Base-by-base conservation (phyloP, 2,329 filamentous ascomycete genomes). In the Camptophora hylomeconis region DNA sequence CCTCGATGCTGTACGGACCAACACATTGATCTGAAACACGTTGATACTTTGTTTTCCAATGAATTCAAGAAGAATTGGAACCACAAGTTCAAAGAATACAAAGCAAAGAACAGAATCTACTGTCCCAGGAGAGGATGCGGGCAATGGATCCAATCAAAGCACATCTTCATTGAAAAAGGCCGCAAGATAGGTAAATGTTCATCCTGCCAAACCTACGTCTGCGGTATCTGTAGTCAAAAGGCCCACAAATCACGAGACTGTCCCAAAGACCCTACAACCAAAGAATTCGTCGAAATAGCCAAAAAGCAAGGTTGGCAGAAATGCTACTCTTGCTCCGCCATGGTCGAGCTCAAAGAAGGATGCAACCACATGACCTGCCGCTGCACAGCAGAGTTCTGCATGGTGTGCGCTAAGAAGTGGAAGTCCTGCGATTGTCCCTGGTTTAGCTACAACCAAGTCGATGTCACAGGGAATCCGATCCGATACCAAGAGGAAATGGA, bases 301-400 rank as follows among this genome's bases (percentile, higher is more conserved):
- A 74, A 77, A 43, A 63, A 77, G 24, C 65, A 76, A 31, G 79
- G 79, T 18, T 86, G 79, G 77, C 75, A 83, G 51, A 65, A 72
- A 27, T 93, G 84, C 52, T 80, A 75, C 52, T 78, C 67, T 44
- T 92, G 84, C 57, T 75, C 69, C 42, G 67, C 69, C 17, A 71
- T 80, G 60, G 78, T 92, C 24, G 80, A 92, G 51, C 58, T 83
- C 27, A 77, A 77, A 42, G 80, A 87, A 51, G 82, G 82, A 24
- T 84, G 79, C 53, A 86, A 87, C 54, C 83, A 87, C 50, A 87
- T 92, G 72, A 83, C 73, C 16, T 92, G 83, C 50, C 79, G 74
- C 31, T 92, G 84, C 47, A 76, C 71, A 30, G 80, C 80, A 16
- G 70, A 92, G 44, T 92, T 92, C 47, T 93, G 84, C 56, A 84